Evolutionary conservation across 352 stramenopile genomes (phyloP).

Genomic region (Globisporangium nagaii): DNA sequence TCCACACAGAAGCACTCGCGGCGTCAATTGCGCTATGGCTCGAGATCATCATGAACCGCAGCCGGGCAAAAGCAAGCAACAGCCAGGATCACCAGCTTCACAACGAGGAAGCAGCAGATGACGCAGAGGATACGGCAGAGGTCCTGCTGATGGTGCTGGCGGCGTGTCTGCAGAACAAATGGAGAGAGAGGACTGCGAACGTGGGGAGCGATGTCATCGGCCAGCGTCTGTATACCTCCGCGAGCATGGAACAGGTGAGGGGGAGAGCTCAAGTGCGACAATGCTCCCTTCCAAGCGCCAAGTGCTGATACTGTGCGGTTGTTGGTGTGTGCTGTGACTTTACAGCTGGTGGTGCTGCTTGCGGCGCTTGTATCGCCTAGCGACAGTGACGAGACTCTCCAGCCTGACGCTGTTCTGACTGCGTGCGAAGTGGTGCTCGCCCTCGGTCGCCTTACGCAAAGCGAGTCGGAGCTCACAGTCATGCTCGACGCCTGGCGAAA

Average conservation of each 20-base stretch:
- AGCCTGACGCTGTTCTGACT: neutral
- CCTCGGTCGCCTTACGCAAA: neutral
- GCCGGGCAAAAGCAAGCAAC: neutral
- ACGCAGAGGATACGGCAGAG: constrained; percentile 3
- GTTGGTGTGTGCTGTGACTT: no score
- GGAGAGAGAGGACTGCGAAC: neutral
- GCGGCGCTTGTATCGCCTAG: neutral
- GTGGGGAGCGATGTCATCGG: neutral
- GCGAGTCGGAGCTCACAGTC: neutral
- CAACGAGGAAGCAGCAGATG: neutral
- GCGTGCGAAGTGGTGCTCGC: neutral
- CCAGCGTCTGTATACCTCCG: neutral
- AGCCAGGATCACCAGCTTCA: neutral
- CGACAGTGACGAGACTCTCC: neutral
- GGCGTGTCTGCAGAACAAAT: neutral
- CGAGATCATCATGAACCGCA: neutral
- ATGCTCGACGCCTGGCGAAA: neutral
- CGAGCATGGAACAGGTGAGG: neutral
- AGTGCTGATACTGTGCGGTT: neutral
- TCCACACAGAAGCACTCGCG: neutral
- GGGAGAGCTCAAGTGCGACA: neutral
- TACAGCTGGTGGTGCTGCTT: constrained; percentile 3
- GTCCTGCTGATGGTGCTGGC: constrained; percentile 6
- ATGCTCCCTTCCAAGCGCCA: no score
- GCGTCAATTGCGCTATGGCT: neutral